Percentiles rank a stretch among this genome's conserved stretches.
These are phyloP conservation scores for Verticillium albo-atrum DNA, from an alignment of 2,329 filamentous ascomycete species.

Conservation along the genomic window DNA sequence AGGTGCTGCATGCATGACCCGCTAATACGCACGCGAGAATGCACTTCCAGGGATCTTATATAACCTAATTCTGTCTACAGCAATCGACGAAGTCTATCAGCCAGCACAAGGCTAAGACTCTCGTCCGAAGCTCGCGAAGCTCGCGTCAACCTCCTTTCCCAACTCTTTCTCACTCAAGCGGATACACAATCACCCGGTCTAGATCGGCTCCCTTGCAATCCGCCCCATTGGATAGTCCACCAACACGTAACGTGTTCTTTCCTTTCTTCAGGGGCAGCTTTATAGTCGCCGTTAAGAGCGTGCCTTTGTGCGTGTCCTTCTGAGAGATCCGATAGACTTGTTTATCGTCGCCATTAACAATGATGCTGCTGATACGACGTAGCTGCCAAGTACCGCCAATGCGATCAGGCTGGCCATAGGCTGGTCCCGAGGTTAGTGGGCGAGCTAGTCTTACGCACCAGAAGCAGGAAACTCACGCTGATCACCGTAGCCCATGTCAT, in stretches of 20 bases:
- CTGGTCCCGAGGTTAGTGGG: too few relatives aligned
- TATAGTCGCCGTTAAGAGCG: constrained; percentile 53
- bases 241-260: constrained; percentile 50
- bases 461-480: too few relatives aligned
- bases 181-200: constrained; percentile 56
- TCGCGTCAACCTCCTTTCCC: too few relatives aligned
- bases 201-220: constrained; percentile 54
- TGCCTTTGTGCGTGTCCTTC: constrained; percentile 50
- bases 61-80: too few relatives aligned
- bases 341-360: constrained; percentile 43
- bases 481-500: constrained; percentile 56
- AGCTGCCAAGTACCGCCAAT: constrained; percentile 56
- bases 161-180: too few relatives aligned
- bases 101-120: too few relatives aligned
- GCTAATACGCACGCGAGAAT: too few relatives aligned
- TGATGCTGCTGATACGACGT: constrained; percentile 53
- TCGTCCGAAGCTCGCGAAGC: too few relatives aligned
- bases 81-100: too few relatives aligned
- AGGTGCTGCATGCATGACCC: too few relatives aligned
- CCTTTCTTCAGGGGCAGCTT: constrained; percentile 48
- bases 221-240: constrained; percentile 50
- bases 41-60: too few relatives aligned
- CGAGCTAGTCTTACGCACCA: too few relatives aligned
- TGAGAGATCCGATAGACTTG: constrained; percentile 45
- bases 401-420: constrained; percentile 52